These are phyloP conservation scores for Chrysosphaeria jannelii DNA, from an alignment of 2,329 filamentous ascomycete species.

Conservation along the genomic window DNA sequence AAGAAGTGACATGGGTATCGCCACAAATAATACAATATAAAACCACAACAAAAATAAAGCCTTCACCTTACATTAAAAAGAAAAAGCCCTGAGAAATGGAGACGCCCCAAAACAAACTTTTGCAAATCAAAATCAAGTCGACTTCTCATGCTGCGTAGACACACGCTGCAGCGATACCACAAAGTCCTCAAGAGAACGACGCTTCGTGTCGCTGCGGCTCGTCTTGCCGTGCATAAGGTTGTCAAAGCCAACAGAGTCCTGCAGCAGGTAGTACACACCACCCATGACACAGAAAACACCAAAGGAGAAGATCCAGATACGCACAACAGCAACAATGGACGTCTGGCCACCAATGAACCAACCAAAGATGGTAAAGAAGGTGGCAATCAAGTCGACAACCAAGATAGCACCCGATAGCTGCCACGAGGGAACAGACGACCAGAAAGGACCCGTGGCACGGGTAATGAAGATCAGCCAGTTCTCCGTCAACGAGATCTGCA, in stretches of 20 bases:
- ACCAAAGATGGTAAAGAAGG: slow-evolving; percentile 62
- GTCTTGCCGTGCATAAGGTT: slow-evolving; percentile 84
- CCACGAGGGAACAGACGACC: slow-evolving; percentile 71
- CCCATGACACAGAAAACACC: slow-evolving; percentile 59
- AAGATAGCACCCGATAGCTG: slow-evolving; percentile 53
- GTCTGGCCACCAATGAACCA: slow-evolving; percentile 39
- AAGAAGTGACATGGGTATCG: background rate
- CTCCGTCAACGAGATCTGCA: slow-evolving; percentile 70
- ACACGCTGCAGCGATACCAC: slow-evolving; percentile 73
- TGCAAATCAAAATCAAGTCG: too few relatives aligned
- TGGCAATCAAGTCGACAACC: slow-evolving; percentile 56
- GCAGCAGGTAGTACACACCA: slow-evolving; percentile 45
- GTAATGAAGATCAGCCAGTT: slow-evolving; percentile 96
- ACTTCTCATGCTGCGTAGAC: slow-evolving; percentile 78
- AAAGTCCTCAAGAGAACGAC: slow-evolving; percentile 68
- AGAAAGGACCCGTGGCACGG: slow-evolving; percentile 74
- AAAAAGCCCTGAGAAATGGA: too few relatives aligned
- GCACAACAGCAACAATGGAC: slow-evolving; percentile 56
- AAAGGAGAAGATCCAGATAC: slow-evolving; percentile 77
- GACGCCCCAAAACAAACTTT: too few relatives aligned
- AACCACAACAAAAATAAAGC: slow-evolving; percentile 4
- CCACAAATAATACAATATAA: background rate
- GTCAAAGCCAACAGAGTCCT: slow-evolving; percentile 56
- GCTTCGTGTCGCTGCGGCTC: slow-evolving; percentile 52
- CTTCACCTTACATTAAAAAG: too few relatives aligned